Conservation (phyloP, 192 early-diverging fungal genomes). For the Coemansia sp. region DNA sequence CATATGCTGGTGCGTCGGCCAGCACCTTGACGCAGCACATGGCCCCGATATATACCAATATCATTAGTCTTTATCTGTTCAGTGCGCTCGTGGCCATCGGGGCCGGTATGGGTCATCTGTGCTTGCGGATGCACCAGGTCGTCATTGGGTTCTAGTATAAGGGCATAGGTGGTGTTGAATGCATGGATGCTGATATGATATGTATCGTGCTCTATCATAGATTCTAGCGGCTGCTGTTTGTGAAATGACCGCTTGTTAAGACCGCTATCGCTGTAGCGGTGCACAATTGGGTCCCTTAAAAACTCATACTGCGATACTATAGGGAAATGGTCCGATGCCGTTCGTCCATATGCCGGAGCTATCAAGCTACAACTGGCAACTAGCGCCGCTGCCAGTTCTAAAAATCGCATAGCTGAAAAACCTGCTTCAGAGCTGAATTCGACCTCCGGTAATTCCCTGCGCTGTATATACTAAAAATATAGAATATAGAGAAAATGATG, state of each 20-base stretch:
- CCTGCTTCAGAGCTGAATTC: too few species aligned
- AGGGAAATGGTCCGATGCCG: constrained; percentile 30
- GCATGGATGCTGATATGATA: constrained; percentile 58
- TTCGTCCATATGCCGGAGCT: constrained; percentile 9
- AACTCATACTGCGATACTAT: constrained; percentile 45
- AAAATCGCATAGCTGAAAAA: neutral
- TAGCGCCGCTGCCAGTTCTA: too few species aligned
- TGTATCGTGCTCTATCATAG: constrained; percentile 54
- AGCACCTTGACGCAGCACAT: constrained; percentile 40
- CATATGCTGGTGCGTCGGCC: constrained; percentile 19
- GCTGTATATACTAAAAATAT: too few species aligned
- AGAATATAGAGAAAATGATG: too few species aligned
- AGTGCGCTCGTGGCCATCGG: constrained; percentile 11
- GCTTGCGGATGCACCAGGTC: constrained; percentile 69
- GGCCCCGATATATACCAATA: constrained; percentile 59
- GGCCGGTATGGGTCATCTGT: constrained; percentile 21
- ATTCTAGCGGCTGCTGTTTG: constrained; percentile 13
- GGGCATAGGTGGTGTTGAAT: constrained; percentile 63
- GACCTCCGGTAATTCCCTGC: too few species aligned
- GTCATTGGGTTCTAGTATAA: constrained; percentile 66
- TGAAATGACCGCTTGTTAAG: constrained; percentile 34
- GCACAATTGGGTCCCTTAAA: constrained; percentile 40
- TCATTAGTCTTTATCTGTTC: constrained; percentile 25
- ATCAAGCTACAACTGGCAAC: neutral
- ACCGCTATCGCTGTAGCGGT: constrained; percentile 18